Conservation (phyloP, 129 eudicot species). For the Chrysanthemum makinoi region DNA sequence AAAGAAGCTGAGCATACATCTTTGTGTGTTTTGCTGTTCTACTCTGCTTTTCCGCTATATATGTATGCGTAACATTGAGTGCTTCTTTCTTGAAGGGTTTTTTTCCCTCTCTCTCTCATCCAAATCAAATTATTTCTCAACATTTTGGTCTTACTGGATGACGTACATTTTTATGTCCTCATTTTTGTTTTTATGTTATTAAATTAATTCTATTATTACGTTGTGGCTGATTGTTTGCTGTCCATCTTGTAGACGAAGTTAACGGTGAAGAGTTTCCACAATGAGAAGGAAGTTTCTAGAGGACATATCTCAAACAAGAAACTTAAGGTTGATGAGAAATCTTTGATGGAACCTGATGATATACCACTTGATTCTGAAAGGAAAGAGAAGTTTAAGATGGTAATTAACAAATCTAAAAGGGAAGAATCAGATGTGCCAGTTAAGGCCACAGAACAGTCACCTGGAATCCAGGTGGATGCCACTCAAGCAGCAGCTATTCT, state of each 20-base stretch:
- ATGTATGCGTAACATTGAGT: no score
- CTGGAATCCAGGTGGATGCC: conserved; percentile 63
- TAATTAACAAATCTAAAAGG: conserved; percentile 70
- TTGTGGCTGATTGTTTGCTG: conserved; percentile 14
- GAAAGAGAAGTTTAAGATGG: conserved; percentile 93
- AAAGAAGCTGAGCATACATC: no score
- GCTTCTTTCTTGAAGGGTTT: no score
- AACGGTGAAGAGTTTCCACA: conserved; percentile 39
- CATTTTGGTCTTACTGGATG: no score
- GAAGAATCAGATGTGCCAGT: conserved; percentile 57
- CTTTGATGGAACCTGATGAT: conserved; percentile 37
- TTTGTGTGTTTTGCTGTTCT: no score
- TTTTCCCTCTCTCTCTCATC: no score
- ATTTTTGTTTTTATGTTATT: background rate
- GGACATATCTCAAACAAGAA: conserved; percentile 41
- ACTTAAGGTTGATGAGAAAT: conserved; percentile 34
- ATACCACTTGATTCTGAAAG: conserved; percentile 62
- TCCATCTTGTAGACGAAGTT: conserved; percentile 49
- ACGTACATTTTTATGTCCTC: background rate
- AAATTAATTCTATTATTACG: background rate
- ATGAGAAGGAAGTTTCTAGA: conserved; percentile 41
- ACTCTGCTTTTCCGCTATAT: no score
- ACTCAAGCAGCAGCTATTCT: conserved; percentile 92
- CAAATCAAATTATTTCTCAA: no score
- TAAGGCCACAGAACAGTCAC: conserved; percentile 40